Percentiles rank a stretch among this genome's conserved stretches.
phyloP scores from a whole-genome alignment of 2,329 filamentous ascomycete species.

The Microdochium trichocladiopsis region DNA sequence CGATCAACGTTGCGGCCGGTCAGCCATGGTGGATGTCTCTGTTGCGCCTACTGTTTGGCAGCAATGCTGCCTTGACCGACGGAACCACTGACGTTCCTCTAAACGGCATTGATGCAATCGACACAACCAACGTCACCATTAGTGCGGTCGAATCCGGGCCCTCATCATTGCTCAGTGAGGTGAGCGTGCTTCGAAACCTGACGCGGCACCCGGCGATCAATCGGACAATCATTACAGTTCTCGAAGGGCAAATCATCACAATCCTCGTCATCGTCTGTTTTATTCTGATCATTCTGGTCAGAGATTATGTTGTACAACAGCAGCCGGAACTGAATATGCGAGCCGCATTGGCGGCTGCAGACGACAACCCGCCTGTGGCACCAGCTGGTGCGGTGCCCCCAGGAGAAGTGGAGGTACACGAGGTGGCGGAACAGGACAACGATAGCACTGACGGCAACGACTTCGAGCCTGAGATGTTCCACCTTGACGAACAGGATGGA shows the following conservation, averaged over 20 bases:
- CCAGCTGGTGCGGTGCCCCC: background rate
- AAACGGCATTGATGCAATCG: slow-evolving; percentile 10
- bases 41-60: slow-evolving; percentile 10
- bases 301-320: slow-evolving; percentile 97
- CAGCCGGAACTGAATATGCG: slow-evolving; percentile 87
- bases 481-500: slow-evolving; percentile 7
- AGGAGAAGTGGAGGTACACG: slow-evolving; percentile 6
- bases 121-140: slow-evolving; percentile 12
- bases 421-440: slow-evolving; percentile 3
- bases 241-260: slow-evolving; percentile 93
- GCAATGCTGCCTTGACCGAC: background rate
- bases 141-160: slow-evolving; percentile 12
- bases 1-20: slow-evolving; percentile 22
- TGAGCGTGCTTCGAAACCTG: slow-evolving; percentile 48
- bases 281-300: slow-evolving; percentile 91
- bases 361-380: slow-evolving; percentile 11
- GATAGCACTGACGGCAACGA: slow-evolving; percentile 3
- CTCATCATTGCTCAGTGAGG: slow-evolving; percentile 47
- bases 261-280: slow-evolving; percentile 86
- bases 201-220: slow-evolving; percentile 70
- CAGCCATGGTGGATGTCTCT: slow-evolving; percentile 24
- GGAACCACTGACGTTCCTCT: background rate
- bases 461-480: slow-evolving; percentile 2
- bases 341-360: slow-evolving; percentile 51
- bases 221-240: slow-evolving; percentile 68